A percentile compares a stretch with the other conserved stretches of the same genome.
phyloP scores from a whole-genome alignment of 2,329 filamentous ascomycete species.

The Juglanconis oblonga region DNA sequence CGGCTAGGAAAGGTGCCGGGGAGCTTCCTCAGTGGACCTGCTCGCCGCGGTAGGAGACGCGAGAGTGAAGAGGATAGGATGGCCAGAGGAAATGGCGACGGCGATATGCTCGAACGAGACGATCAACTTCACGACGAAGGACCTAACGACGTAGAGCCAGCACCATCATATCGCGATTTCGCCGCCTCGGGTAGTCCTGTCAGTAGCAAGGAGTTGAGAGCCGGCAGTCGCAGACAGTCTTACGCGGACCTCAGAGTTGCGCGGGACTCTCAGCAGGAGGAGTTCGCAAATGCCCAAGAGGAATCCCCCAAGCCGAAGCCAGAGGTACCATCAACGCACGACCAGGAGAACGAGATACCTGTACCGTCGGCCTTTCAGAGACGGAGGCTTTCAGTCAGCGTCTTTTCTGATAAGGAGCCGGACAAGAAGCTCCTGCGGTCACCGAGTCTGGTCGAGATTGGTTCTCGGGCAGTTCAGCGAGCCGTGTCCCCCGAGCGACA shows the following conservation, averaged over 20 bases:
- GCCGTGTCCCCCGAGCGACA: constrained; percentile 54
- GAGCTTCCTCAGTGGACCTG: constrained; percentile 76
- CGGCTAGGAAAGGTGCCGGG: constrained; percentile 72
- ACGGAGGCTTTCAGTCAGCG: constrained; percentile 42
- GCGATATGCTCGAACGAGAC: constrained; percentile 41
- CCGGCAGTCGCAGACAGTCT: constrained; percentile 38
- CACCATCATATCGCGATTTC: constrained; percentile 44
- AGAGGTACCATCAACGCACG: constrained; percentile 60
- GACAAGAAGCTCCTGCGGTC: constrained; percentile 53
- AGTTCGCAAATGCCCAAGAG: constrained; percentile 26
- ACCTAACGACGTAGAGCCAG: constrained; percentile 33
- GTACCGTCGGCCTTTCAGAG: constrained; percentile 66
- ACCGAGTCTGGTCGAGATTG: constrained; percentile 40
- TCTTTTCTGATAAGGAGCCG: constrained; percentile 50
- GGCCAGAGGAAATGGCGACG: constrained; percentile 34
- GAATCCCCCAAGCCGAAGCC: constrained; percentile 40
- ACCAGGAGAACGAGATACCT: constrained; percentile 75
- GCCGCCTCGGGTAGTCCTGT: constrained; percentile 59
- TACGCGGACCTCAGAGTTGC: constrained; percentile 34
- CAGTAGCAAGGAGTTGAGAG: constrained; percentile 43
- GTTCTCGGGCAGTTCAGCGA: constrained; percentile 30
- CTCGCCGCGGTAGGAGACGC: constrained; percentile 68
- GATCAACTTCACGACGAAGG: constrained; percentile 36
- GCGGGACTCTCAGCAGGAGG: constrained; percentile 29
- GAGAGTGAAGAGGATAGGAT: constrained; percentile 61